Percentiles rank a stretch among this genome's conserved stretches.
phyloP scores from a whole-genome alignment of 345 rosid genomes.

The Eutrema heterophyllum region DNA sequence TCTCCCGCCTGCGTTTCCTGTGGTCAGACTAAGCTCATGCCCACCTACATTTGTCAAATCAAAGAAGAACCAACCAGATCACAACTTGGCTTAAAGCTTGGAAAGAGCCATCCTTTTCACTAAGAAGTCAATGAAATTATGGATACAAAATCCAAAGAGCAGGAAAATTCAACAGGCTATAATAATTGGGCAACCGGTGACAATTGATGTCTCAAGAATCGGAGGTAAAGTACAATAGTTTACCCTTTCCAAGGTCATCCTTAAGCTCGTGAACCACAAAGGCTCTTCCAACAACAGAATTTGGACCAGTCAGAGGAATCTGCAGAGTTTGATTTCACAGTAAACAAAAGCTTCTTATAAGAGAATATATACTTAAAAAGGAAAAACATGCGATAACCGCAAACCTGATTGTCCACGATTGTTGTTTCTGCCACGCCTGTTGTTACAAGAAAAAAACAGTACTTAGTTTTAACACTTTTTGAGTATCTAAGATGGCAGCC shows the following conservation, averaged over 20 bases:
- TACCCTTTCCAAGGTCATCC: constrained; percentile 98
- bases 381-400: not conserved
- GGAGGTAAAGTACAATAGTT: not conserved
- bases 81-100: not conserved
- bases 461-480: not conserved
- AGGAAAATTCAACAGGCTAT: not conserved
- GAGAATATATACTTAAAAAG: not conserved
- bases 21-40: constrained; percentile 89
- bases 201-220: not conserved
- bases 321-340: constrained; percentile 26
- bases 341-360: not conserved
- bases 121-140: not conserved
- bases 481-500: not conserved
- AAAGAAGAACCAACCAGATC: constrained; percentile 22
- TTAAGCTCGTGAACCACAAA: constrained; percentile 92
- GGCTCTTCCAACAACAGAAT: constrained; percentile 85
- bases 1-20: constrained; percentile 99
- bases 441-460: not conserved
- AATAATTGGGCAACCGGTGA: not conserved
- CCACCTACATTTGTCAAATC: constrained; percentile 56
- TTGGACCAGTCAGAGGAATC: constrained; percentile 81
- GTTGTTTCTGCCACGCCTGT: constrained; percentile 94
- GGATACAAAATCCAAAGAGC: not conserved
- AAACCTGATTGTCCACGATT: constrained; percentile 74
- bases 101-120: not conserved